These are phyloP conservation scores for Anacardium occidentale DNA, from an alignment of 345 rosid genomes.

Conservation along the genomic window DNA sequence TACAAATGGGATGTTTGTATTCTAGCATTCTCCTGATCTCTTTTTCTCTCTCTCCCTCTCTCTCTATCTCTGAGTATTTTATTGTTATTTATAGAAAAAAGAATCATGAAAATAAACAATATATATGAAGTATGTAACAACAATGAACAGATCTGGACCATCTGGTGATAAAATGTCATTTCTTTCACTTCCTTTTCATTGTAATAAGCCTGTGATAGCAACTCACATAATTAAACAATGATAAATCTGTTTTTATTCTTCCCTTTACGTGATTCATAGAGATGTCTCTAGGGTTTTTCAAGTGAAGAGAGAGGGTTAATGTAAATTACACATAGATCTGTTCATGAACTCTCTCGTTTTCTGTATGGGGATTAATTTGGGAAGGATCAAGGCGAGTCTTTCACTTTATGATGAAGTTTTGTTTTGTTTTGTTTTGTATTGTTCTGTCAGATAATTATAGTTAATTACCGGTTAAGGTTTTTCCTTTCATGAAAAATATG, in stretches of 20 bases:
- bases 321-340: constrained; percentile 7
- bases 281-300: constrained; percentile 16
- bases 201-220: too few species aligned
- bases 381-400: neutral
- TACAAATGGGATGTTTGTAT: constrained; percentile 39
- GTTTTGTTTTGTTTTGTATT: neutral
- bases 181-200: constrained; percentile 28
- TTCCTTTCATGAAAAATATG: constrained; percentile 14
- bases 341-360: neutral
- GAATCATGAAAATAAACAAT: constrained; percentile 16
- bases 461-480: constrained; percentile 20
- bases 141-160: constrained; percentile 39
- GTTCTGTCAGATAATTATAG: too few species aligned
- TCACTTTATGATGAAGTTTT: neutral
- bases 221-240: constrained; percentile 11
- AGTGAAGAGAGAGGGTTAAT: neutral
- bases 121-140: constrained; percentile 26
- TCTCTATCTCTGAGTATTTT: constrained; percentile 13
- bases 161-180: constrained; percentile 25
- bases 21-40: neutral
- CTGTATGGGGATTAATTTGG: neutral
- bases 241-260: constrained; percentile 7
- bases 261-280: neutral
- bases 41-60: neutral
- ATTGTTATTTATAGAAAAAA: constrained; percentile 17